A percentile compares a stretch with the other conserved stretches of the same genome.
These are phyloP conservation scores for Spizellomyces sp. DNA, from an alignment of 192 early-diverging fungal genomes.

Conservation along the genomic window DNA sequence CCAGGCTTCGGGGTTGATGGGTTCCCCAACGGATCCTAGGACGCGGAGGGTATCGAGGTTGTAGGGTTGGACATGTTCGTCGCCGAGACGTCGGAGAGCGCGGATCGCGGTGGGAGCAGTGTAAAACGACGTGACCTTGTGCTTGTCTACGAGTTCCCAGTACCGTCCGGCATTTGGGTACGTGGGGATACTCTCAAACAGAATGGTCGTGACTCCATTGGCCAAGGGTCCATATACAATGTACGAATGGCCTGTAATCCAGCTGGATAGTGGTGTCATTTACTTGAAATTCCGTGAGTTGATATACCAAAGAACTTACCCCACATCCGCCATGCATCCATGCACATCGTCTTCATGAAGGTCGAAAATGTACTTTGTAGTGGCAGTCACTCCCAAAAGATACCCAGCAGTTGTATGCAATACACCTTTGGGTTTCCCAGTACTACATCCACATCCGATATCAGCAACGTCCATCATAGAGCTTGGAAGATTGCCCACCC, in stretches of 20 bases:
- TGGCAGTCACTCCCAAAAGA: slow-evolving; percentile 83
- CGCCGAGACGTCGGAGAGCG: slow-evolving; percentile 86
- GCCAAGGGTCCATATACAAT: slow-evolving; percentile 90
- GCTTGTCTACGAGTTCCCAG: slow-evolving; percentile 74
- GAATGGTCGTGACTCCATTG: slow-evolving; percentile 85
- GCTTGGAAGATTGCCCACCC: neutral
- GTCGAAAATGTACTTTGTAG: slow-evolving; percentile 94
- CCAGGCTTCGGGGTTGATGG: slow-evolving; percentile 98
- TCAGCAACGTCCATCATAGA: no score
- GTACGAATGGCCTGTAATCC: slow-evolving; percentile 76
- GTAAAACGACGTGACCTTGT: slow-evolving; percentile 97
- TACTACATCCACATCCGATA: neutral
- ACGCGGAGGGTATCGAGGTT: slow-evolving; percentile 84
- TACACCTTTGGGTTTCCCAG: slow-evolving; percentile 77
- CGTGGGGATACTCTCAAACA: slow-evolving; percentile 94
- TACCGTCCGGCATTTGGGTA: slow-evolving; percentile 75
- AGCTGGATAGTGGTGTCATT: slow-evolving; percentile 13
- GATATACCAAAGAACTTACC: slow-evolving; percentile 45
- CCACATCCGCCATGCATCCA: slow-evolving; percentile 96
- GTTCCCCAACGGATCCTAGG: slow-evolving; percentile 94
- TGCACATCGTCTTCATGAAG: slow-evolving; percentile 85
- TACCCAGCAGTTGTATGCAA: slow-evolving; percentile 95
- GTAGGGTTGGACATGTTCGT: slow-evolving; percentile 73
- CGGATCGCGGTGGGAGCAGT: slow-evolving; percentile 98
- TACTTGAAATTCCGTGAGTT: slow-evolving; percentile 25